Base-by-base conservation (phyloP, 805 yeast species). In the Ogataea zsoltii region DNA sequence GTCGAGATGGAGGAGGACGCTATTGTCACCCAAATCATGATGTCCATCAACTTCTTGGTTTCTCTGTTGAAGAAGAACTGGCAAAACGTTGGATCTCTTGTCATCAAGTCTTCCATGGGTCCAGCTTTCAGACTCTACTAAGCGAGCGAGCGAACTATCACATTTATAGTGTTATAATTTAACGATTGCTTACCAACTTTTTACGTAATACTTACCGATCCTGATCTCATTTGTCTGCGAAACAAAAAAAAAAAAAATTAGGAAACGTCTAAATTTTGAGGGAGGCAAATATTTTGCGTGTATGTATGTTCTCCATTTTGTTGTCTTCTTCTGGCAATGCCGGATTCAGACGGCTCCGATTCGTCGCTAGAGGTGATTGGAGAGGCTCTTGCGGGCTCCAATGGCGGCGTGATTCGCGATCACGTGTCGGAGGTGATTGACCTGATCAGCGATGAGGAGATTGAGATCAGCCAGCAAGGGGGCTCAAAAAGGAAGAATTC, bases 51-150 rank as follows among this genome's bases (percentile, higher is more conserved):
- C 96, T 94, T 94, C 85, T 87, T 94, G 76, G 99, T 94, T 65
- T 94, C 99, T 62, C 80, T 94, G 77, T 84, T 94, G 76, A 94
- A 94, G 96, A 94, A 94, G 92, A 89, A 94, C 96, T 94, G 99
- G 99, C 99, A 94, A 85, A 94, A 94, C 80, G 97, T 94, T 72
- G 99, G 99, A 69, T 94, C 99, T 71, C 81, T 94, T 76, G 97
- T 91, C 72, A 85, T 94, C 82, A 94, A 94, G 83, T 89, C 97
- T 57, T 83, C 98, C 77, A 94, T 94, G 99, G 99, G 99, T 80
- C 99, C 98, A 75, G 87, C 98, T 73, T 89, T 84, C 95, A 91
- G 98, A 87, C 85, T 94, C 75, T 94, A 94, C 94, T 94, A 91
- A 79, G 70, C 65, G 62, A 51, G 48, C 46, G 52, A 14, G 13